These are phyloP conservation scores for Fusarium pseudoanthophilum DNA, from an alignment of 2,329 filamentous ascomycete species.

Conservation along the genomic window DNA sequence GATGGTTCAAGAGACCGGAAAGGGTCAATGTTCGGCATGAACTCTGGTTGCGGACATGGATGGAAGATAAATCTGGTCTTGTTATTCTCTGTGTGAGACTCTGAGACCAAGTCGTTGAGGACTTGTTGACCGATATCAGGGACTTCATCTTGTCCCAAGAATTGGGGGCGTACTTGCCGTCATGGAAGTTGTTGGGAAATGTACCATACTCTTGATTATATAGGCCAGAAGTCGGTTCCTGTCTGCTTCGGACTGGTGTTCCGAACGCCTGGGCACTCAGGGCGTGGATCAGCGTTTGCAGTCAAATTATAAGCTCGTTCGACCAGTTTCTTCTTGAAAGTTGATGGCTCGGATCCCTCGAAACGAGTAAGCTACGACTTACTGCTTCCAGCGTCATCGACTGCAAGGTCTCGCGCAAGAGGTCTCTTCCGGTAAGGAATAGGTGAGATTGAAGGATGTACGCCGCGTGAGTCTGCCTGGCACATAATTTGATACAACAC, in stretches of 20 bases:
- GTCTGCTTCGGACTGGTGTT: neutral
- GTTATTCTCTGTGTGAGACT: neutral
- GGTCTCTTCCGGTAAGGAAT: neutral
- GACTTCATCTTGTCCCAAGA: neutral
- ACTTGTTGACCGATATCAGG: neutral
- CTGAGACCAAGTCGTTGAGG: neutral
- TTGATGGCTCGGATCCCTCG: neutral
- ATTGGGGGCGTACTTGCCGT: too few relatives aligned
- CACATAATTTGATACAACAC: neutral
- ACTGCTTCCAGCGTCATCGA: slow-evolving; percentile 42
- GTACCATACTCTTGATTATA: neutral
- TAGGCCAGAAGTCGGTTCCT: neutral
- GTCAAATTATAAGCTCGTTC: neutral
- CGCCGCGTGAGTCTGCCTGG: slow-evolving; percentile 13
- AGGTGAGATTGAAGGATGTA: neutral
- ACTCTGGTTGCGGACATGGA: neutral
- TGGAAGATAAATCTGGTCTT: neutral
- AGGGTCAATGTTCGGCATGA: neutral
- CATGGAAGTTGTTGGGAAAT: neutral
- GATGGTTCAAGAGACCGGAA: neutral
- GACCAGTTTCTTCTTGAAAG: neutral
- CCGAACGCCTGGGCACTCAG: neutral
- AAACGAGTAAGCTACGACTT: neutral
- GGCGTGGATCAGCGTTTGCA: neutral
- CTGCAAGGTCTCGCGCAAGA: slow-evolving; percentile 4